These are phyloP conservation scores for Vigna unguiculata DNA, from an alignment of 306 rosid genomes.

Conservation along the genomic window DNA sequence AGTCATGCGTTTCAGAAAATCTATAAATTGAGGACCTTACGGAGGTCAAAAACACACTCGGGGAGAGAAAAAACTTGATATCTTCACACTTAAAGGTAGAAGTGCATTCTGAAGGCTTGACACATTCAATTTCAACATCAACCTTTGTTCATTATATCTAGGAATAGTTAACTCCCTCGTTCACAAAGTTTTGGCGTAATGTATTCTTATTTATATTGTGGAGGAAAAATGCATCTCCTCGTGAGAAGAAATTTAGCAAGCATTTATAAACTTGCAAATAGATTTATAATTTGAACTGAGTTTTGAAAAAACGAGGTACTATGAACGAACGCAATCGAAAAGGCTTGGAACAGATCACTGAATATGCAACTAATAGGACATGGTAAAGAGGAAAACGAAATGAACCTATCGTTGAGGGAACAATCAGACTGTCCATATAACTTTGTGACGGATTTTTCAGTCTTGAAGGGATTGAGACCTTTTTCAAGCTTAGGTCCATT, in stretches of 20 bases:
- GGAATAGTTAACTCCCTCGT: too few relatives aligned
- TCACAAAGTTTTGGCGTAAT: too few relatives aligned
- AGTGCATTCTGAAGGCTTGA: too few relatives aligned
- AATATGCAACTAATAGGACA: background rate
- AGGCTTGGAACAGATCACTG: background rate
- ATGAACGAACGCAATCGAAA: background rate
- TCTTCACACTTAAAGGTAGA: too few relatives aligned
- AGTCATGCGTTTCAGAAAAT: too few relatives aligned
- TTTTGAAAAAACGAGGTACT: constrained; percentile 5
- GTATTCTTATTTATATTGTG: too few relatives aligned
- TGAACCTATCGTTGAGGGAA: constrained; percentile 85
- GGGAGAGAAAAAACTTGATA: too few relatives aligned
- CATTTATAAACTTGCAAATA: background rate
- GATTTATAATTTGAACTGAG: background rate
- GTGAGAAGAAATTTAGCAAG: background rate
- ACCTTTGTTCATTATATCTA: too few relatives aligned
- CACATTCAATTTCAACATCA: too few relatives aligned
- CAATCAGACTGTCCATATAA: constrained; percentile 77
- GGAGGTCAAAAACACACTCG: too few relatives aligned
- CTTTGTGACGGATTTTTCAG: constrained; percentile 85
- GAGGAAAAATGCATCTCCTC: background rate
- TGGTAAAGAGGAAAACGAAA: background rate
- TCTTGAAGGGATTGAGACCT: constrained; percentile 81
- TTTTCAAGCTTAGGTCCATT: constrained; percentile 83
- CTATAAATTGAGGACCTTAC: too few relatives aligned